These are phyloP conservation scores for Aegilops bicornis DNA, from an alignment of 176 grass and related monocot genomes.

Conservation along the genomic window DNA sequence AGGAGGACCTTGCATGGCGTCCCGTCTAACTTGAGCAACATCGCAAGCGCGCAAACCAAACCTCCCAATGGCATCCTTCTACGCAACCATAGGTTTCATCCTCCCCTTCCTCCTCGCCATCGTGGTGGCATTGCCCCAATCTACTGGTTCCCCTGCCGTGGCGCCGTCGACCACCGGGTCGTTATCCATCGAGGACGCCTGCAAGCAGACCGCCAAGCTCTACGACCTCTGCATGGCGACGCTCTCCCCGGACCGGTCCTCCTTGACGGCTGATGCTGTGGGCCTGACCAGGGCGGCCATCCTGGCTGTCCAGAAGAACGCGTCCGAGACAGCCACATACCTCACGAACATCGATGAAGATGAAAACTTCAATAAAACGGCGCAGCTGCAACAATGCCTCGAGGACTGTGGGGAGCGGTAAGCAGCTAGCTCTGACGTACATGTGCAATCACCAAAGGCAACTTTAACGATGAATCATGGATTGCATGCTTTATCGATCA, in stretches of 20 bases:
- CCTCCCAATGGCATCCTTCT: conserved; percentile 11
- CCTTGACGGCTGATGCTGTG: conserved; percentile 23
- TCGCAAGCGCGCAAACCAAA: not conserved
- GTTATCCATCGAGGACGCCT: conserved; percentile 41
- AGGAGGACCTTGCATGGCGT: conserved; percentile 6
- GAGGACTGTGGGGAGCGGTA: conserved; percentile 50
- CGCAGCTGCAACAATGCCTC: conserved; percentile 60
- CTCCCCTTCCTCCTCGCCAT: conserved; percentile 38
- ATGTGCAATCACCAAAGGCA: not conserved
- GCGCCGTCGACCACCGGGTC: conserved; percentile 1
- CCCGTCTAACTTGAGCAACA: conserved; percentile 1
- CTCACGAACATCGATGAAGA: conserved; percentile 43
- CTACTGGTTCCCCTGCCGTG: not conserved
- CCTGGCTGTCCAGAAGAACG: conserved; percentile 45
- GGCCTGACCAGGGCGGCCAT: conserved; percentile 47
- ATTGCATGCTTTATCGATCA: not conserved
- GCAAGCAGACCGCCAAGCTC: conserved; percentile 50
- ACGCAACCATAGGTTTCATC: conserved; percentile 17
- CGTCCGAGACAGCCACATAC: conserved; percentile 44
- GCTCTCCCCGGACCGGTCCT: conserved; percentile 43
- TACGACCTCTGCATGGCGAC: conserved; percentile 51
- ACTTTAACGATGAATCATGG: not conserved
- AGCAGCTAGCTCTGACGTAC: not conserved
- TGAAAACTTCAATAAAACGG: conserved; percentile 41
- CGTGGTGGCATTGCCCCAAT: not conserved